phyloP scores from a whole-genome alignment of 352 stramenopile species.

The Phytophthora nicotianae region DNA sequence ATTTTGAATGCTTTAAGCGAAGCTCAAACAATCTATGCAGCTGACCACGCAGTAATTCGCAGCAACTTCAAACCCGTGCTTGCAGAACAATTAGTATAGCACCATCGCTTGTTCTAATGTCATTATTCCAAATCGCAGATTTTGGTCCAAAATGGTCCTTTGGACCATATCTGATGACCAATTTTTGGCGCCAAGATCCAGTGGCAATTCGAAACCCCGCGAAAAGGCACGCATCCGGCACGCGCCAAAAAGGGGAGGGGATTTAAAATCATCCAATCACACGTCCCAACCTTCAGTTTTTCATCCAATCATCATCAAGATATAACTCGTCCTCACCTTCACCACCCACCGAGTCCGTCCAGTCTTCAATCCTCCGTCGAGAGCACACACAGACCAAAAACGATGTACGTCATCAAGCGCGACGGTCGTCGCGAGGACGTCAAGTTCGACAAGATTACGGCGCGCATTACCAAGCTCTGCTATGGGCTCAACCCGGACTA shows the following conservation, averaged over 20 bases:
- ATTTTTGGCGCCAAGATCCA: background rate
- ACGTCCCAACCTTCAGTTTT: background rate
- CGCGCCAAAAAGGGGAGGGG: constrained; percentile 9
- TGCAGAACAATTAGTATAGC: too few species aligned
- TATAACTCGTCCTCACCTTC: constrained; percentile 5
- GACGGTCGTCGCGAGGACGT: constrained; percentile 93
- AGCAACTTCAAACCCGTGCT: too few species aligned
- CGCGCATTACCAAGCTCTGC: constrained; percentile 97
- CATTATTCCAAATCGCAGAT: too few species aligned
- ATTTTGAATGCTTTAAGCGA: too few species aligned
- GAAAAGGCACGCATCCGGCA: constrained; percentile 20
- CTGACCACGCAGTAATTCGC: too few species aligned
- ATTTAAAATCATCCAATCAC: constrained; percentile 11
- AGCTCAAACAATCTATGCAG: too few species aligned
- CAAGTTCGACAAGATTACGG: constrained; percentile 99
- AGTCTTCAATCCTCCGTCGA: constrained; percentile 28
- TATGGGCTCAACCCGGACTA: constrained; percentile 97
- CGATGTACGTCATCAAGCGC: constrained; percentile 96
- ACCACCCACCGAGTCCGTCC: constrained; percentile 18
- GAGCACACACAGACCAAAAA: background rate
- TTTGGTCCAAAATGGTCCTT: too few species aligned
- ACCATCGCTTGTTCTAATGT: too few species aligned
- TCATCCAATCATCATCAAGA: constrained; percentile 21
- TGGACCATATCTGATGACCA: background rate
- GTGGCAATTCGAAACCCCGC: constrained; percentile 5